These are phyloP conservation scores for Coprinopsis marcescibilis DNA, from an alignment of 768 basidiomycete genomes.

Conservation along the genomic window DNA sequence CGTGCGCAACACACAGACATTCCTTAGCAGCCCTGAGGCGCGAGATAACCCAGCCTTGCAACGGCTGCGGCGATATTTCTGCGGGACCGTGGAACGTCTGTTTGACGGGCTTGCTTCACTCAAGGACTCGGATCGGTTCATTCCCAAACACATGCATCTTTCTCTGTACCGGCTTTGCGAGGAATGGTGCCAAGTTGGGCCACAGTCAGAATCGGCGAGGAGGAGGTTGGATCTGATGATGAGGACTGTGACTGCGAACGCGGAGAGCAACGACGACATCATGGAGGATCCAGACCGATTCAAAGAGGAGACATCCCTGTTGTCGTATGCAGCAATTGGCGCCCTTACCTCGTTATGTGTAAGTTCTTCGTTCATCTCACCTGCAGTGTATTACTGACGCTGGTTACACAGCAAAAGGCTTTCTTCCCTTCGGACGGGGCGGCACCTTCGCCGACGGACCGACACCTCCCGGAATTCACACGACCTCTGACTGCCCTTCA, in stretches of 20 bases:
- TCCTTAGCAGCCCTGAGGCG: slow-evolving; percentile 66
- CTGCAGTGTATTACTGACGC: slow-evolving; percentile 5
- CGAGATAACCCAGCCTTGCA: slow-evolving; percentile 75
- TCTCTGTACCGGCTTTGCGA: slow-evolving; percentile 81
- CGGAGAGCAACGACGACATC: slow-evolving; percentile 49
- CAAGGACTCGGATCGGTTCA: slow-evolving; percentile 71
- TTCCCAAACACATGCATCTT: slow-evolving; percentile 69
- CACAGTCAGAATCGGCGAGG: slow-evolving; percentile 65
- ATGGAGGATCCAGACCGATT: slow-evolving; percentile 52
- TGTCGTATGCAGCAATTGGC: slow-evolving; percentile 81
- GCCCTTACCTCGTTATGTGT: slow-evolving; percentile 87
- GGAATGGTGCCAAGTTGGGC: slow-evolving; percentile 89
- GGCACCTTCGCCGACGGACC: slow-evolving; percentile 61
- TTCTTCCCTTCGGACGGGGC: slow-evolving; percentile 60
- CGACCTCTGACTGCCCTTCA: slow-evolving; percentile 48
- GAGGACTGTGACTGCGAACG: slow-evolving; percentile 50
- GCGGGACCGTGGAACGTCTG: slow-evolving; percentile 80
- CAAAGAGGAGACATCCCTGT: slow-evolving; percentile 59
- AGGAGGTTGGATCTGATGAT: slow-evolving; percentile 70
- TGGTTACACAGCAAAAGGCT: slow-evolving; percentile 58
- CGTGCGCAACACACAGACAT: slow-evolving; percentile 73
- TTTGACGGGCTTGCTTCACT: slow-evolving; percentile 70
- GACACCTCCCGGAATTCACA: slow-evolving; percentile 39
- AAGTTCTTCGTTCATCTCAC: slow-evolving; percentile 28
- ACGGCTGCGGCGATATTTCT: slow-evolving; percentile 83